Base-by-base conservation (phyloP, 352 stramenopile genomes). In the Pythium periplocum region DNA sequence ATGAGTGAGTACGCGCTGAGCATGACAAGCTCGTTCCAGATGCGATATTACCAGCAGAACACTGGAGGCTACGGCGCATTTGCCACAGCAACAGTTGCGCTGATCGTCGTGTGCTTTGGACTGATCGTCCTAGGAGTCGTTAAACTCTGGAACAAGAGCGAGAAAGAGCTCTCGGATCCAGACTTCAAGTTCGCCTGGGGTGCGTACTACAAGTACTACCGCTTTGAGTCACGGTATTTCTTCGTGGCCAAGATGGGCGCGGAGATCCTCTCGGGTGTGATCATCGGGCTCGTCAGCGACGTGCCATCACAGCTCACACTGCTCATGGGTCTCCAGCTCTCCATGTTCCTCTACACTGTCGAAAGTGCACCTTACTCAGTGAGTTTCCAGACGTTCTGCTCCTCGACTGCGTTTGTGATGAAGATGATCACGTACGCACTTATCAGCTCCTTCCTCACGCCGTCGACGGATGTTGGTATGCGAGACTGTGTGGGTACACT, bases 371-470 rank as follows among this genome's bases (percentile, higher is more conserved):
- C 79, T 42, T 90, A 87, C 61, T 76, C 76, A 17, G 78, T 87
- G 67, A 66, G 82, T 8, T 90, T 90, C 66, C 79, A 90, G 62
- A 86, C 68, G 5, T 64, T 80, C 26, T 86, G 76, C 61, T 79
- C 79, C 32, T 75, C 76, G 11, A 78, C 71, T 4, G 79, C 79
- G 11, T 90, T 87, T 54, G 53, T 90, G n/a, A 85, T 90, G 73
- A 90, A 90, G 60, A 90, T 90, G 73, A 60, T 87, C 51, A 90
- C 79, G 40, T 90, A 90, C 57, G 79, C 76, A 40, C 73, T 90
- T n/a, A 87, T 90, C 62, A 86, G 72, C 36, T 81, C 70, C 37
- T 90, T 90, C 48, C 59, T 90, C n/a, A 86, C 75, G 11, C 60
- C 72, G 26, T 69, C 68, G 9, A 75, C 70, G 10, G 64, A 85